These are phyloP conservation scores for Kluyveromyces siamensis DNA, from an alignment of 805 yeast genomes.

Conservation along the genomic window DNA sequence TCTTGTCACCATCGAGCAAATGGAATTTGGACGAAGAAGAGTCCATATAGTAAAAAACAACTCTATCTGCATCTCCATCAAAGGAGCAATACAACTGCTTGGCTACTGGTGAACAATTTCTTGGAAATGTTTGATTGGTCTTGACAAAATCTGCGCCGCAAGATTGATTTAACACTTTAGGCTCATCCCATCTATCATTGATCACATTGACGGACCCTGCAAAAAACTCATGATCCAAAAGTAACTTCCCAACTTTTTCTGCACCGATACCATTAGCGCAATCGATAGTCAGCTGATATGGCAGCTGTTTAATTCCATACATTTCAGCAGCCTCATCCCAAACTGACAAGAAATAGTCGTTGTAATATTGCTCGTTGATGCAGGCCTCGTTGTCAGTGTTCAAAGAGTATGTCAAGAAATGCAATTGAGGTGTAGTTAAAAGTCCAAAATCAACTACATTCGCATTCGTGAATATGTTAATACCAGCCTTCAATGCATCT, in stretches of 20 bases:
- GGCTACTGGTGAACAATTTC: conserved; percentile 36
- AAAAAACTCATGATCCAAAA: conserved; percentile 30
- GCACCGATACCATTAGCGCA: conserved; percentile 98
- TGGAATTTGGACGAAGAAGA: conserved; percentile 31
- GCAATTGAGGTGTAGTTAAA: conserved; percentile 90
- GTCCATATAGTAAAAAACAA: conserved; percentile 64
- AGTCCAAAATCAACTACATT: conserved; percentile 50
- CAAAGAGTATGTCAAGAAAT: conserved; percentile 65
- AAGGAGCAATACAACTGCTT: conserved; percentile 63
- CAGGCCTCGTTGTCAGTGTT: conserved; percentile 37
- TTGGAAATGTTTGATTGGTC: conserved; percentile 74
- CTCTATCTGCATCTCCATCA: conserved; percentile 97
- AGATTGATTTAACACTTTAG: conserved; percentile 54
- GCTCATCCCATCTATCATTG: conserved; percentile 46
- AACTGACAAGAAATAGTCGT: conserved; percentile 43
- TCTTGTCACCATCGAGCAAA: conserved; percentile 86
- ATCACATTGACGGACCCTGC: conserved; percentile 35
- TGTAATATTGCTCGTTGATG: conserved; percentile 62
- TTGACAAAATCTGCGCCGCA: conserved; percentile 98
- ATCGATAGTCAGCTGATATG: conserved; percentile 54
- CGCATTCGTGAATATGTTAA: conserved; percentile 52
- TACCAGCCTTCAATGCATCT: conserved; percentile 40
- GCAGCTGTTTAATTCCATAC: conserved; percentile 8
- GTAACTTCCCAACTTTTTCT: conserved; percentile 49
- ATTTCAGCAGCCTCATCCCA: conserved; percentile 15